Base-by-base conservation (phyloP, 2,329 filamentous ascomycete genomes). In the Neocucurbitaria cava region DNA sequence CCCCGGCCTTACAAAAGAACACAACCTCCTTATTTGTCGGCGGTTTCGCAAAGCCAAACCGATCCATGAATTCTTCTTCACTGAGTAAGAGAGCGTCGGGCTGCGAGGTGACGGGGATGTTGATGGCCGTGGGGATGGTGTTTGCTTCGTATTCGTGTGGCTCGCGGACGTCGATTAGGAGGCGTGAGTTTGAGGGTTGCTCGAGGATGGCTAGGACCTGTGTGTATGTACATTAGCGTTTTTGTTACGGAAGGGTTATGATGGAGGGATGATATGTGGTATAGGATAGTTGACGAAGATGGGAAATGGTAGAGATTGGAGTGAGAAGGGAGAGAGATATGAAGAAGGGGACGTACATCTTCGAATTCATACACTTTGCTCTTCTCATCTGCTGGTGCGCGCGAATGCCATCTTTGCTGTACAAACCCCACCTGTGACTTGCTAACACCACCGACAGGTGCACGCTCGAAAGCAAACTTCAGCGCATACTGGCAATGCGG, bases 1-100 rank as follows among this genome's bases (percentile, higher is more conserved):
- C 91, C 2, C 95, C 95, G 0, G 93, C 88, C 79, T 92, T 96
- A 79, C 95, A 99, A 76, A 96, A 98, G 69, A 98, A 95, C 3
- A 98, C 59, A 4, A 72, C 43, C 24, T 68, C 63, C 31, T 70
- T 67, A 15, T 54, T 54, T 17, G 46, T 47, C 13, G 64, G 64
- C 11, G 69, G 69, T 50, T 72, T 72, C 43, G 50, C 43, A 70
- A 90, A 96, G 3, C 92, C 93, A 76, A 92, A 93, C 15, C 88
- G 80, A 56, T 92, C 90, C 71, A 90, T 85, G 71, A 98, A 98
- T 60, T 96, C 92, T 11, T 91, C 89, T 0, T 83, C 81, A 0
- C 82, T 74, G 7, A 97, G 83, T 75, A 92, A 89, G 68, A 96
- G 87, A 54, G 89, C 89, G 75, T 97, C 92, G 1, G 92, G 88